Base-by-base conservation (phyloP, 495 filamentous ascomycete genomes). In the Neurospora sp. region DNA sequence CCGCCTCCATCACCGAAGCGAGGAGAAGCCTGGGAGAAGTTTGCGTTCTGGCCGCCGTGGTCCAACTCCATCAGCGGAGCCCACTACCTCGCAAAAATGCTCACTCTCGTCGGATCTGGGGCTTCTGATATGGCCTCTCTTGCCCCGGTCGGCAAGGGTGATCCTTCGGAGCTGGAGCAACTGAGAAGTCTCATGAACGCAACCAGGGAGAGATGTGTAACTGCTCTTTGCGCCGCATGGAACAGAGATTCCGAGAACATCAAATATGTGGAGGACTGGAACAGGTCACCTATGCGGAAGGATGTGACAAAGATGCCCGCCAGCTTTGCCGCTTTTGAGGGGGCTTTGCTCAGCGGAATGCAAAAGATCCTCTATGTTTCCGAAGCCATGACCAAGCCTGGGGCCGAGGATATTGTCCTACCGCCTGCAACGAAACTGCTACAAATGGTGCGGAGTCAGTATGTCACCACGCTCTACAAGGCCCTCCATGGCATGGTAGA, bases 11-110 rank as follows among this genome's bases (percentile, higher is more conserved):
- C 90, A 1, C 92, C 93, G 2, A 90, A 85, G 75, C 85, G 86
- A 40, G 94, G 93, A 39, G 93, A 97, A 77, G 76, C 91, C 6
- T 94, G 94, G 92, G 96, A 98, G 81, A 94, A 92, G 66, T 98
- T 91, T 83, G 95, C 96, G 1, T 99, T 99, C 82, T 97, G 96
- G 93, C 94, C 96, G 2, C 96, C 96, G 0, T 91, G 91, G 76
- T 91, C 94, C 6, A 98, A 97, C 78, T 94, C 94, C 0, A 81
- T 99, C 19, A 93, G 94, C 74, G 94, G 91, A 10, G 90, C 94
- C 8, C 88, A 96, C 79, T 97, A 97, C 76, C 87, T 99, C 15
- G 86, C 89, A 45, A 93, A 91, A 80, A 91, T 96, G 75, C 85
- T 98, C 9, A 86, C 88, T 5, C 84, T 96, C 17, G 88, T 98